Conservation (phyloP, 1,284 basidiomycete genomes). For the Coniferiporia sulphurascens region DNA sequence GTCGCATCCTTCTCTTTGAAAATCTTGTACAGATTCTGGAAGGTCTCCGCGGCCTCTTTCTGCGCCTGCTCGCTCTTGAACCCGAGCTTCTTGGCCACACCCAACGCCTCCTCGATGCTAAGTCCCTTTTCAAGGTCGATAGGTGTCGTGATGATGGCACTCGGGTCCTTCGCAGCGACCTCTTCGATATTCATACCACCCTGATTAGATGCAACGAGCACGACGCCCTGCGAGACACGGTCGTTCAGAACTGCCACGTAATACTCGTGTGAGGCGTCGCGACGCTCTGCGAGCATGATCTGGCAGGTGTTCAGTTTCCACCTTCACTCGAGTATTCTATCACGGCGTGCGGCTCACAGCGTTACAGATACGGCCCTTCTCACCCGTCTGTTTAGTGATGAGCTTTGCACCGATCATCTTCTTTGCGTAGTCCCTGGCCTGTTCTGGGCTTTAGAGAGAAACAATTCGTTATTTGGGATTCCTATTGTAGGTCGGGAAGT, state of each 20-base stretch:
- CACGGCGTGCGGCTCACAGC: conserved; percentile 52
- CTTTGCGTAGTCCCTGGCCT: conserved; percentile 82
- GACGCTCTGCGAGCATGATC: conserved; percentile 98
- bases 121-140: conserved; percentile 89
- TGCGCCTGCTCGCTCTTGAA: conserved; percentile 75
- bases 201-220: conserved; percentile 91
- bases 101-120: conserved; percentile 66
- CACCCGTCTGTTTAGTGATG: conserved; percentile 99
- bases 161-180: conserved; percentile 95
- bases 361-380: conserved; percentile 89
- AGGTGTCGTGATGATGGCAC: conserved; percentile 93
- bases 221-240: conserved; percentile 84
- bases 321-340: conserved; percentile 11
- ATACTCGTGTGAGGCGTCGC: conserved; percentile 94
- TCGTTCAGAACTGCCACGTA: conserved; percentile 98
- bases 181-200: conserved; percentile 99
- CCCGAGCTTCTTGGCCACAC: conserved; percentile 86
- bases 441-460: conserved; percentile 59
- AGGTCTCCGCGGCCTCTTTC: conserved; percentile 86
- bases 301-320: conserved; percentile 28
- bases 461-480: conserved; percentile 9
- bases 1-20: conserved; percentile 99
- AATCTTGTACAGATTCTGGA: conserved; percentile 92
- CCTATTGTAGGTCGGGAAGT: conserved; percentile 15
- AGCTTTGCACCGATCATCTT: conserved; percentile 96